Evolutionary conservation across 2,329 filamentous ascomycete species (phyloP), one percentile per base, ranked within the genome.

Genomic region (Plectosphaerella sp.): DNA sequence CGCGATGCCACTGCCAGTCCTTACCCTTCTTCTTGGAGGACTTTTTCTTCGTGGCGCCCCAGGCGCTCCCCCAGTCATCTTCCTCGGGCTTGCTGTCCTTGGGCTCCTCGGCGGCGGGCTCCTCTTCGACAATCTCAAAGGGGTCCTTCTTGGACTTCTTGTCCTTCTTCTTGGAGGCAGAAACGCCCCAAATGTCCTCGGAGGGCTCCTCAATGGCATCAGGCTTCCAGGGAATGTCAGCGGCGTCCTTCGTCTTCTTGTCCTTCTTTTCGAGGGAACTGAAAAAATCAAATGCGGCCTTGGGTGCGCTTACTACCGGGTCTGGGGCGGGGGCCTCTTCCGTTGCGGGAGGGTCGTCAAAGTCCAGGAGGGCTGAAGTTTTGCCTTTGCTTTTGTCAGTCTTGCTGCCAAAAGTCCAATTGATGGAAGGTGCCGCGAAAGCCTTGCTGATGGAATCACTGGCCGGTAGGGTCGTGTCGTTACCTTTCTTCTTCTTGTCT

Each of bases 221-320:
- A 36, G 69, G 69, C 56, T 72, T 72, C 55, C 70, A 63, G 49
- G 62, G 64, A 51, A 61, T 58, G 49, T 64, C 61, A 41, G 64
- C 59, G 45, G 52, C 50, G 9, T 57, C 62, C 33, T 28, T 48
- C 28, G 11, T 10, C 25, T 47, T 47, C 18, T 25, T 28, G 9
- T 22, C 22, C 18, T 48, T 48, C 58, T 61, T 47, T 61, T 65
- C 47, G 24, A 48, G 84, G 47, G 77, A 76, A 54, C 71, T 76
- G 63, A 81, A 82, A 58, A 81, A 80, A 52, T 78, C 78, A 50
- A 80, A 77, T 42, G 72, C 71, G 14, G 63, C 67, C 36, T 67
- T 61, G 48, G 67, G 57, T 47, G 67, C 64, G 14, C 62, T 58
- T 54, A 66, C 53, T 39, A 64, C 66, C 11, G 65, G 62, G 11